A percentile compares a stretch with the other conserved stretches of the same genome.
These are phyloP conservation scores for Puya raimondii DNA, from an alignment of 176 grass and related monocot genomes.

Conservation along the genomic window DNA sequence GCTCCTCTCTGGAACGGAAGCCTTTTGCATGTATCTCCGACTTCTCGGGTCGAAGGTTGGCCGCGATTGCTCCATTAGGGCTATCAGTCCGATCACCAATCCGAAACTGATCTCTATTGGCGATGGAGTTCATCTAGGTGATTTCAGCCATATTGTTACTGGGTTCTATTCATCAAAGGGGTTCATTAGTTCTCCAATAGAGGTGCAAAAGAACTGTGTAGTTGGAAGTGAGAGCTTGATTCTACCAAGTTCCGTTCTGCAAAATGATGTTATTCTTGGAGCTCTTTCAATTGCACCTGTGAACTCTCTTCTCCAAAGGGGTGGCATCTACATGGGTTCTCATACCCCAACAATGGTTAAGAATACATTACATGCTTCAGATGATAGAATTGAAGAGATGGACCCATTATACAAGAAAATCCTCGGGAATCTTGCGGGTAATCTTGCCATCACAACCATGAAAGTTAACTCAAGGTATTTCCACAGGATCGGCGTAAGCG, in stretches of 20 bases:
- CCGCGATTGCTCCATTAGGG: constrained; percentile 57
- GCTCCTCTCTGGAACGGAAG: constrained; percentile 60
- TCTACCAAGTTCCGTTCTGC: constrained; percentile 46
- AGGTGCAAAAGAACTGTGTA: constrained; percentile 43
- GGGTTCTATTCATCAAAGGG: constrained; percentile 41
- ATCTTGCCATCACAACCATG: constrained; percentile 65
- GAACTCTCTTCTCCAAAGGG: constrained; percentile 36
- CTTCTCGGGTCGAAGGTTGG: constrained; percentile 61
- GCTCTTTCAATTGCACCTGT: constrained; percentile 55
- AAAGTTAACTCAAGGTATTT: constrained; percentile 73
- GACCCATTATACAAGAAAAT: constrained; percentile 56
- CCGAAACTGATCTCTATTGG: constrained; percentile 44
- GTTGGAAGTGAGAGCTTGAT: constrained; percentile 58
- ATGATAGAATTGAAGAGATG: constrained; percentile 61
- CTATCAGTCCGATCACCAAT: constrained; percentile 42
- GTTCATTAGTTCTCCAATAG: constrained; percentile 29
- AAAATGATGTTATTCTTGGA: constrained; percentile 60
- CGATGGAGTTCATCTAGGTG: constrained; percentile 64
- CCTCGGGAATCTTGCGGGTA: constrained; percentile 48
- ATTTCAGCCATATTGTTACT: constrained; percentile 51
- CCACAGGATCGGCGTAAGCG: constrained; percentile 53
- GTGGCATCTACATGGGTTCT: constrained; percentile 47
- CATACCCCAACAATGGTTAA: constrained; percentile 44
- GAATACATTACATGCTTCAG: constrained; percentile 34
- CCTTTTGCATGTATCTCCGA: constrained; percentile 58